phyloP scores from a whole-genome alignment of 768 basidiomycete genomes.

The Trichaptum fuscoviolaceum region DNA sequence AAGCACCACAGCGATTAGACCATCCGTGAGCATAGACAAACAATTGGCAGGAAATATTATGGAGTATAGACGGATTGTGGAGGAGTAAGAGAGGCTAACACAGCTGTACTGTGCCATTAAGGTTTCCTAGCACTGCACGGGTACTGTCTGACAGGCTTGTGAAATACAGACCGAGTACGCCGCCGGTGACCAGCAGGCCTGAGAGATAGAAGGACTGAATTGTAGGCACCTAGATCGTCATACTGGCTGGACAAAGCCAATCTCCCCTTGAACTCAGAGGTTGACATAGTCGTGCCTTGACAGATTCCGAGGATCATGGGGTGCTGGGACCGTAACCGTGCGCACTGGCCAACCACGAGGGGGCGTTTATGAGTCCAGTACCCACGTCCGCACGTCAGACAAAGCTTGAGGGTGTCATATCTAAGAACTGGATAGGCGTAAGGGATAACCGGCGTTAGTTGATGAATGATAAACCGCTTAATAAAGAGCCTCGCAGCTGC shows the following conservation, averaged over 20 bases:
- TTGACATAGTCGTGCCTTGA: neutral
- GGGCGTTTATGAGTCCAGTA: neutral
- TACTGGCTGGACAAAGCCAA: neutral
- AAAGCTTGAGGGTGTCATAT: neutral
- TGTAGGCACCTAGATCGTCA: neutral
- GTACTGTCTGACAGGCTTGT: neutral
- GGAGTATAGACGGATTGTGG: neutral
- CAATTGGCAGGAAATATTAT: neutral
- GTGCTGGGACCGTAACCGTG: neutral
- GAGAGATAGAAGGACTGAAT: slow-evolving; percentile 1
- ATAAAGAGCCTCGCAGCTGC: neutral
- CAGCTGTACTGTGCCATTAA: neutral
- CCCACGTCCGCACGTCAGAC: neutral
- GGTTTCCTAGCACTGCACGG: neutral
- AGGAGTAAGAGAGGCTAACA: neutral
- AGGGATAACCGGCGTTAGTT: neutral
- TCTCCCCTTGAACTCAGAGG: neutral
- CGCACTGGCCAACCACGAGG: neutral
- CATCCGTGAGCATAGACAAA: neutral
- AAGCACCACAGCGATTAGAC: neutral
- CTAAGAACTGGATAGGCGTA: neutral
- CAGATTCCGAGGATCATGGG: neutral
- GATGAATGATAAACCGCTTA: neutral
- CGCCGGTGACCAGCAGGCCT: neutral
- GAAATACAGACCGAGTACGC: neutral